Evolutionary conservation across 768 basidiomycete genomes (phyloP).

Genomic region (Naematelia aurantialba): DNA sequence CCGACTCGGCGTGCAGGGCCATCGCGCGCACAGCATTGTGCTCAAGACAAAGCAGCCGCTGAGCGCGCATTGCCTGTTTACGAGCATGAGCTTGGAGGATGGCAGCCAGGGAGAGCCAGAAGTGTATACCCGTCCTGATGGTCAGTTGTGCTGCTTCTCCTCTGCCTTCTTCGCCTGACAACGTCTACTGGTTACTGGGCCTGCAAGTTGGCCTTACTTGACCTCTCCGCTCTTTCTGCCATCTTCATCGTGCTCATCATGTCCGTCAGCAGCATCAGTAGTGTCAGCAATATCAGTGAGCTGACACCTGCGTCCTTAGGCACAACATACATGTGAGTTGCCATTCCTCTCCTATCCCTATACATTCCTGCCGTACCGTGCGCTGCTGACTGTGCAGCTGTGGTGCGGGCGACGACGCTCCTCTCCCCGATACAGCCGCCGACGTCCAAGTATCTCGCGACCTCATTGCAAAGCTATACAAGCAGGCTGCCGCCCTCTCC

Average conservation of each 20-base stretch:
- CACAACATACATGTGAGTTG: conserved; percentile 45
- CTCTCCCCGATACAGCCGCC: conserved; percentile 68
- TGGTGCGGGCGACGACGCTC: conserved; percentile 69
- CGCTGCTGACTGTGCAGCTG: conserved; percentile 54
- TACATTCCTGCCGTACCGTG: background rate
- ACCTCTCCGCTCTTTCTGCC: too few relatives aligned
- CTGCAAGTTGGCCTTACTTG: too few relatives aligned
- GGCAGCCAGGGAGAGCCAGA: conserved; percentile 51
- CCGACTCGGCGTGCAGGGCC: conserved; percentile 42
- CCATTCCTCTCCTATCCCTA: background rate
- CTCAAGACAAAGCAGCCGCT: conserved; percentile 52
- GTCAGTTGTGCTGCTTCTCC: conserved; percentile 24
- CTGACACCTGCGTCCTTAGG: conserved; percentile 25
- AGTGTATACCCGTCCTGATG: conserved; percentile 51
- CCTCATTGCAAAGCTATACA: conserved; percentile 57
- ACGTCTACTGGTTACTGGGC: too few relatives aligned
- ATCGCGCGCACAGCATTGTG: conserved; percentile 51
- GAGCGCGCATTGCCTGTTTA: conserved; percentile 77
- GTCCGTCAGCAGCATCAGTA: too few relatives aligned
- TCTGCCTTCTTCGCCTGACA: background rate
- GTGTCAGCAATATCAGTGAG: too few relatives aligned
- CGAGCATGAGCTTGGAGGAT: conserved; percentile 60
- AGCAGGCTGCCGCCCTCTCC: conserved; percentile 47
- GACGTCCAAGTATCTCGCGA: conserved; percentile 61
- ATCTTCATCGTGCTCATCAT: too few relatives aligned